Evolutionary conservation across 306 rosid species (phyloP), one percentile per base, ranked within the genome.

Genomic region (Quercus parvula): DNA sequence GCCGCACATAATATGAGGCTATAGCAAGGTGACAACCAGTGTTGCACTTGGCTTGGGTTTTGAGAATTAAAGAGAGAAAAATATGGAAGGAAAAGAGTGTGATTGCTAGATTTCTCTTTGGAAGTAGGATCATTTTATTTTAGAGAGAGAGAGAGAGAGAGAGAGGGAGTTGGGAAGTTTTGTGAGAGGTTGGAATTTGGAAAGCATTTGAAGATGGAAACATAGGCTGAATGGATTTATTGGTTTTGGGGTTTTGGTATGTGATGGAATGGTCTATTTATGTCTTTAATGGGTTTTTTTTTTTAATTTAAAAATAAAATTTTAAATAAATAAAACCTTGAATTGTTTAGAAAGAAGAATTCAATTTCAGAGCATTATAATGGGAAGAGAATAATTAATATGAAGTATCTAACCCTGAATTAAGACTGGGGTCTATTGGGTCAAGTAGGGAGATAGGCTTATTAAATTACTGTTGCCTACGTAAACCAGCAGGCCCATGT

Each of bases 1-100:
- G 33, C 64, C 27, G 3, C 20, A 84, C 74, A 79, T 71, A 72
- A 38, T 87, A 92, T 18, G 94, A 92, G 30, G 92, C 97, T 5
- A 92, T 15, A 64, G 94, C 94, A 33, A 79, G 81, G 58, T 75
- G 35, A 88, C 97, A 90, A 1, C 88, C 91, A 61, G 61, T 20
- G 51, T 31, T 80, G 61, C 94, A 88, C 1, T 38, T 82, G 79
- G 88, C 93, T 71, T 83, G 24, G 19, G 79, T 80, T 83, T 10
- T 83, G 55, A 69, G 72, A 4, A 70, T 58, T 18, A 84, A 73
- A 0, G 77, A 73, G 5, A 82, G 71, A 63, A 69, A 22, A 10
- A 77, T 9, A 44, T 69, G 62, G 70, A 61, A 33, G 78, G 56
- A 49, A 2, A 78, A 66, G 82, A 76, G 33, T 14, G 25, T 27